Percentiles rank a stretch among this genome's conserved stretches.
phyloP scores from a whole-genome alignment of 768 basidiomycete genomes.

The Suillus brevipes region DNA sequence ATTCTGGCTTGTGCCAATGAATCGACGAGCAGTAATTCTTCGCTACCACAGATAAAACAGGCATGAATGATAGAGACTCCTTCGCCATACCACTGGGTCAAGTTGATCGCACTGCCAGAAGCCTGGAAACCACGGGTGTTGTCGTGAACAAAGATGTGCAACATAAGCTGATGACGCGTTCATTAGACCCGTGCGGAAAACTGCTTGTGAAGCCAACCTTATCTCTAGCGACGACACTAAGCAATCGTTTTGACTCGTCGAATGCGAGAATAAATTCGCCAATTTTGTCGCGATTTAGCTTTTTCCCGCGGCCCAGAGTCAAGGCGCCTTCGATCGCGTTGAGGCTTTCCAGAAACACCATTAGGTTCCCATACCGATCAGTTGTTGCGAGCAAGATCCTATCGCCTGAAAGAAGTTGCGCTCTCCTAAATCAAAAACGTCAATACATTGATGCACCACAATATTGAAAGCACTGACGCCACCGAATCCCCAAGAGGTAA shows the following conservation, averaged over 20 bases:
- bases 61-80: conserved; percentile 33
- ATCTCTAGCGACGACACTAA: conserved; percentile 45
- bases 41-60: conserved; percentile 48
- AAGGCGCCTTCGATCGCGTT: conserved; percentile 35
- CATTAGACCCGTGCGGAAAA: not conserved
- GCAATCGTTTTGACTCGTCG: conserved; percentile 51
- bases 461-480: not conserved
- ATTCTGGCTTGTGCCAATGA: conserved; percentile 42
- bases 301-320: conserved; percentile 24
- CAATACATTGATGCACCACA: not conserved
- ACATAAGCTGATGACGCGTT: conserved; percentile 25
- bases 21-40: conserved; percentile 56
- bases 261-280: conserved; percentile 48
- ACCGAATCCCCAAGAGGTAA: conserved; percentile 22
- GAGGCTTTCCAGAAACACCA: conserved; percentile 41
- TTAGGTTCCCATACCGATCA: conserved; percentile 34
- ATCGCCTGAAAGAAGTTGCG: conserved; percentile 44
- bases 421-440: conserved; percentile 23
- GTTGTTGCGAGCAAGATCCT: conserved; percentile 44
- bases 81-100: conserved; percentile 44
- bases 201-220: conserved; percentile 33
- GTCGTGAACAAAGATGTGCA: conserved; percentile 51
- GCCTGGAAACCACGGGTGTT: conserved; percentile 45
- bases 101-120: conserved; percentile 40
- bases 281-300: conserved; percentile 46